Percentiles rank a stretch among this genome's conserved stretches.
Evolutionary conservation across 2,329 filamentous ascomycete genomes (phyloP).

Genomic region (Xylaria sp.): DNA sequence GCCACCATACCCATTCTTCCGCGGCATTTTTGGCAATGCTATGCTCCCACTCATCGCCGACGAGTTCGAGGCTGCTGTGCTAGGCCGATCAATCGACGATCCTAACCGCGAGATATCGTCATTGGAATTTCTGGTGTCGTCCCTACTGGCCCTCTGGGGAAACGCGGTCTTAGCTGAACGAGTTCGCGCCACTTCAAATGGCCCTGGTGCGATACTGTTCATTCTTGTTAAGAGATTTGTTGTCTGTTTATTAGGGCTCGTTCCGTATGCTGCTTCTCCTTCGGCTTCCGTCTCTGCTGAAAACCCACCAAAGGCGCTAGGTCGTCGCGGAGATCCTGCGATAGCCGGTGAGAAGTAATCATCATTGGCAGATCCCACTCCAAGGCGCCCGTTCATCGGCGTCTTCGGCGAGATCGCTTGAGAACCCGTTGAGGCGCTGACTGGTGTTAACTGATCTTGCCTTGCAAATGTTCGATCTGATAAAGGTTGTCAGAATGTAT

Average conservation of each 20-base stretch:
- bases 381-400: conserved; percentile 60
- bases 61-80: conserved; percentile 47
- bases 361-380: conserved; percentile 55
- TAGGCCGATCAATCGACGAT: conserved; percentile 46
- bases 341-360: conserved; percentile 61
- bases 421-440: conserved; percentile 70
- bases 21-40: conserved; percentile 55
- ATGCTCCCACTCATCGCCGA: conserved; percentile 49
- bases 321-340: conserved; percentile 57
- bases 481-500: conserved; percentile 48
- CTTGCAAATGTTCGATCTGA: conserved; percentile 66
- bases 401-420: conserved; percentile 73
- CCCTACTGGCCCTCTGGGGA: conserved; percentile 47
- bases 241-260: conserved; percentile 59
- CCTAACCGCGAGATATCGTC: conserved; percentile 43
- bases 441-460: conserved; percentile 70
- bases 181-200: conserved; percentile 66
- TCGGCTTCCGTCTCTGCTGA: conserved; percentile 52
- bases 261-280: conserved; percentile 57
- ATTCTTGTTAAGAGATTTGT: conserved; percentile 67
- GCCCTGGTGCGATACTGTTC: conserved; percentile 73
- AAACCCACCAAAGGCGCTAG: conserved; percentile 63
- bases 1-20: conserved; percentile 67
- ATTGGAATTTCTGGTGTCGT: conserved; percentile 37
- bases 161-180: conserved; percentile 51